Evolutionary conservation across 768 basidiomycete species (phyloP).

Genomic region (Jaapia argillacea): DNA sequence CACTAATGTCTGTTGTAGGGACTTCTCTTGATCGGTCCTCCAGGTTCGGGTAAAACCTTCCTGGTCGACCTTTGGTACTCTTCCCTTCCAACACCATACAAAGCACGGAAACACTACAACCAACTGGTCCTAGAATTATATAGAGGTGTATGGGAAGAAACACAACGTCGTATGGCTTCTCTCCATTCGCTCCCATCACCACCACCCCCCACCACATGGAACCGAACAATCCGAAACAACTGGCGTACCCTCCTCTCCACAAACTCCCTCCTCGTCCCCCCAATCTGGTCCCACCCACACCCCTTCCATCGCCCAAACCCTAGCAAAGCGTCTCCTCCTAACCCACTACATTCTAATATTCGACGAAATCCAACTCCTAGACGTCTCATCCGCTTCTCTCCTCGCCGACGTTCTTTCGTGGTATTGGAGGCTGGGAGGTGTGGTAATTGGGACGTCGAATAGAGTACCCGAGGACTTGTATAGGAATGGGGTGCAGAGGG

Average conservation of each 20-base stretch:
- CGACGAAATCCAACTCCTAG: slow-evolving; percentile 52
- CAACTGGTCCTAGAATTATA: slow-evolving; percentile 46
- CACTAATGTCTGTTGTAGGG: slow-evolving; percentile 23
- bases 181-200: slow-evolving; percentile 10
- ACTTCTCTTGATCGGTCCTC: slow-evolving; percentile 38
- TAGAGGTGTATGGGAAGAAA: slow-evolving; percentile 42
- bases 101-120: slow-evolving; percentile 48
- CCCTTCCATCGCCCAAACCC: slow-evolving; percentile 31
- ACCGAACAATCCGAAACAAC: slow-evolving; percentile 14
- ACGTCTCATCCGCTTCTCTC: slow-evolving; percentile 45
- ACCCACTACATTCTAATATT: slow-evolving; percentile 42
- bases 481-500: slow-evolving; percentile 45
- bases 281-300: slow-evolving; percentile 11
- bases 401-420: slow-evolving; percentile 43
- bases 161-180: slow-evolving; percentile 28
- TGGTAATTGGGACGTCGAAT: slow-evolving; percentile 40
- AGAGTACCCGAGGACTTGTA: slow-evolving; percentile 46
- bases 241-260: slow-evolving; percentile 23
- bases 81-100: slow-evolving; percentile 40
- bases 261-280: slow-evolving; percentile 15
- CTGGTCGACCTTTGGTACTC: slow-evolving; percentile 47
- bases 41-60: slow-evolving; percentile 45
- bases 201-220: slow-evolving; percentile 17
- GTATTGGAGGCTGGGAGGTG: slow-evolving; percentile 56
- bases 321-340: slow-evolving; percentile 36